Percentiles rank a stretch among this genome's conserved stretches.
Conservation (phyloP, 2,329 filamentous ascomycete species). For the Cryphonectria japonica region DNA sequence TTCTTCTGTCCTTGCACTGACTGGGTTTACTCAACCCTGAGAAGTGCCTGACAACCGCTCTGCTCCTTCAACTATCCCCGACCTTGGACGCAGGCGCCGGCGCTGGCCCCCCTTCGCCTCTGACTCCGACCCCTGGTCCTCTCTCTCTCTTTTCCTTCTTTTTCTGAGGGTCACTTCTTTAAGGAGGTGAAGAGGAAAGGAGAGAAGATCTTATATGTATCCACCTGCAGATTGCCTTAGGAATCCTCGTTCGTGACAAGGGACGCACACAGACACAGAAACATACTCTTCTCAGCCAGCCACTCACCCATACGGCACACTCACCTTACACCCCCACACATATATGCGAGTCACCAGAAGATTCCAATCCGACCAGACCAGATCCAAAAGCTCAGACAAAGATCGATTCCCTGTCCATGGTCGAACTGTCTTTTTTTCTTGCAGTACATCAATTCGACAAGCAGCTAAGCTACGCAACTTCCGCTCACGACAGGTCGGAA, state of each 20-base stretch:
- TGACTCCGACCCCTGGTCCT: conserved; percentile 19
- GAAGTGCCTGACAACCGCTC: conserved; percentile 15
- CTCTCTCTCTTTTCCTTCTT: no score
- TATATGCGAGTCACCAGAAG: not conserved
- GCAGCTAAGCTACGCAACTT: conserved; percentile 21
- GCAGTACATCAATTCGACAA: conserved; percentile 21
- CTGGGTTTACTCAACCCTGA: conserved; percentile 13
- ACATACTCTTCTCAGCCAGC: not conserved
- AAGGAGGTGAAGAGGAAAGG: not conserved
- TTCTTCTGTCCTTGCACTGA: conserved; percentile 11
- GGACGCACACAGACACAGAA: not conserved
- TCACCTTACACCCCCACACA: not conserved
- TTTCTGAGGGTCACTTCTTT: not conserved
- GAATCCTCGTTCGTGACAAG: not conserved
- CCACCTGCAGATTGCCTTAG: conserved; percentile 4
- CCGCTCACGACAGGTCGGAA: conserved; percentile 3
- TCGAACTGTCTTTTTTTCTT: conserved; percentile 24
- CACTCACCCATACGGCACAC: not conserved
- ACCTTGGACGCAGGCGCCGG: conserved; percentile 23
- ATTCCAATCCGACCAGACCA: not conserved
- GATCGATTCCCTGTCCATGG: conserved; percentile 26
- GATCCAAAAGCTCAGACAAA: not conserved
- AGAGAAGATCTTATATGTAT: conserved; percentile 21
- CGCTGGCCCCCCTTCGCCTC: not conserved
- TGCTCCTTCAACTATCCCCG: conserved; percentile 6